Evolutionary conservation across 2,329 filamentous ascomycete genomes (phyloP).

Genomic region (Cladosporium austrohemisphaericum): DNA sequence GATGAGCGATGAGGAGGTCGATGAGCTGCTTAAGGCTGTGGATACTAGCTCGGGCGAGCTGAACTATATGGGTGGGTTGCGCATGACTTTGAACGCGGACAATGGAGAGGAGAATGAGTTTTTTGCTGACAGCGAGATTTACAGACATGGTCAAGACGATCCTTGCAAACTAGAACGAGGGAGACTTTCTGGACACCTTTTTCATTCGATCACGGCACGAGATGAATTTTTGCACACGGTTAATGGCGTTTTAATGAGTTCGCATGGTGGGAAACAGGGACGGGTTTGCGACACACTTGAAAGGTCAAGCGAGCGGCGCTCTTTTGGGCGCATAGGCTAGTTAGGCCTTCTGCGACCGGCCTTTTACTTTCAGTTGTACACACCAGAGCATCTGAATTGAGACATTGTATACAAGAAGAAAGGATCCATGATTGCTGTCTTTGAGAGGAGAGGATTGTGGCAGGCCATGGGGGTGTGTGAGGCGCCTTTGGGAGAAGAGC

Average conservation of each 20-base stretch:
- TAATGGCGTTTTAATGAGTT: conserved; percentile 8
- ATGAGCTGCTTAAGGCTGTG: conserved; percentile 96
- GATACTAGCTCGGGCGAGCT: conserved; percentile 95
- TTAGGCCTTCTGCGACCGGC: too few relatives aligned
- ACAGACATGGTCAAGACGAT: conserved; percentile 40
- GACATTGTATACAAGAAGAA: too few relatives aligned
- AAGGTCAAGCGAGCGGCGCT: neutral
- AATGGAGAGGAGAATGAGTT: conserved; percentile 1
- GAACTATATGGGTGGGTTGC: conserved; percentile 83
- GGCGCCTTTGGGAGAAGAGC: too few relatives aligned
- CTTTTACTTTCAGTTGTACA: neutral
- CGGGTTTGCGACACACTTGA: neutral
- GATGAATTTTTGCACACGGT: conserved; percentile 11
- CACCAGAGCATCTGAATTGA: conserved; percentile 9
- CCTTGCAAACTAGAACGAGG: conserved; percentile 36
- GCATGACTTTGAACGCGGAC: too few relatives aligned
- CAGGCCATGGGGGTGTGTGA: too few relatives aligned
- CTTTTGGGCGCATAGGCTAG: too few relatives aligned
- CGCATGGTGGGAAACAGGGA: too few relatives aligned
- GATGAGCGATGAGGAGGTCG: conserved; percentile 98
- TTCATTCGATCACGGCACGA: conserved; percentile 8
- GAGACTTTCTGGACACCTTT: neutral
- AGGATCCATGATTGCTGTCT: too few relatives aligned
- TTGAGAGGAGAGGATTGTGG: too few relatives aligned
- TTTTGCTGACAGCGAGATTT: neutral